Base-by-base conservation (phyloP, 1,139 yeast species). In the Magnusiomyces fungicola region DNA sequence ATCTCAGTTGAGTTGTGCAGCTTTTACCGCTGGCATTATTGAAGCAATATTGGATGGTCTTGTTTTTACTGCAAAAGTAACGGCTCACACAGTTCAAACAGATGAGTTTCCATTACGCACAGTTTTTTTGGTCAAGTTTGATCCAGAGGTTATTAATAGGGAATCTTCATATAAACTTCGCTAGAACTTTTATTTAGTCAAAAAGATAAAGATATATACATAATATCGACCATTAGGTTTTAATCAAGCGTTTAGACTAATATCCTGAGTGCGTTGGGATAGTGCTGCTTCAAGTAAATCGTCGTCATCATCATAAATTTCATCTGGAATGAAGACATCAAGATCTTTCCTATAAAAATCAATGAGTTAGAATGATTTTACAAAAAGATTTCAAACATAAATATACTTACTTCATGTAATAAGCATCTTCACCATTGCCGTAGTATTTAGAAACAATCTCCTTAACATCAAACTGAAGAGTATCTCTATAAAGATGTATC, bases 351-450 rank as follows among this genome's bases (percentile, higher is more conserved):
- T 41, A 41, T 16, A 21, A n/a, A 6, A 10, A 19, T 19, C 14
- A 14, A 12, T n/a, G 25, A 16, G 41, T 37, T 41, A 34, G 38
- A 32, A 25, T 24, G 2, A 6, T n/a, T 22, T 43, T 47, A 16
- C 3, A 69, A 57, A 86, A 71, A 1, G 71, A 73, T 61, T 83
- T 83, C 16, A 39, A n/a, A n/a, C 10, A 24, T 9, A n/a, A 7
- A 25, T 24, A 23, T 14, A 39, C 44, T 29, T 41, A 41, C 63
- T 80, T 81, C 98, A 92, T 92, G 40, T 95, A 85, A 67, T 89
- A 92, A n/a, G 98, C 98, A 69, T 94, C 97, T 67, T 94, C 99
- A 25, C 96, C 96, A 67, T 92, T 97, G 52, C 92, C 97, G 64
- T 92, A 92, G 66, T 94, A 92, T 21, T 84, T 77, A 59, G 80